phyloP scores from a whole-genome alignment of 139 green algal species.

The Chlorella sp. region DNA sequence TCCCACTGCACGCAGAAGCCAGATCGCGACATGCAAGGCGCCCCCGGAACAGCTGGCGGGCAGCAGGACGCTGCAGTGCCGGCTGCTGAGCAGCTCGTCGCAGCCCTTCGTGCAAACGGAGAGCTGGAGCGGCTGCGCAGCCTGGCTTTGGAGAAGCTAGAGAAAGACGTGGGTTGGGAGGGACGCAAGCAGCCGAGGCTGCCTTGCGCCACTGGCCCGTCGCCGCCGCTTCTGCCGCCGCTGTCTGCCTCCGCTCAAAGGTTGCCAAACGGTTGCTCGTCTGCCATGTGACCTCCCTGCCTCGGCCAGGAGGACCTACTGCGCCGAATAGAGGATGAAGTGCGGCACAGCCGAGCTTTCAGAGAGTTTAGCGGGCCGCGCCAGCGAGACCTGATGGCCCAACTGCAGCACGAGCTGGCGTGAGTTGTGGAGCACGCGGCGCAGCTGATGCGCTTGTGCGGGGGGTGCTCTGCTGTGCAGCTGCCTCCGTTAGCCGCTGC shows the following conservation, averaged over 20 bases:
- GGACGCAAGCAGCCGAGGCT: neutral
- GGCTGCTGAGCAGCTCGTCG: neutral
- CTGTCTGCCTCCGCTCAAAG: too few species aligned
- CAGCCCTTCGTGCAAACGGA: neutral
- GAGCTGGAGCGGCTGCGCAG: slow-evolving; percentile 7
- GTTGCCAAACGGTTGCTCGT: too few species aligned
- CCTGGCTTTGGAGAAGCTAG: neutral
- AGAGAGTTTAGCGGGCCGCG: too few species aligned
- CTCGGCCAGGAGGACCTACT: too few species aligned
- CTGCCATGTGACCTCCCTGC: too few species aligned
- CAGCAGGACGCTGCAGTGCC: too few species aligned
- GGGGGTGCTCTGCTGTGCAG: neutral
- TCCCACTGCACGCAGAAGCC: neutral
- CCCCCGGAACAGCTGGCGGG: too few species aligned
- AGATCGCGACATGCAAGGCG: too few species aligned
- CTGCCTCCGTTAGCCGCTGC: too few species aligned
- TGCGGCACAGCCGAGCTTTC: too few species aligned
- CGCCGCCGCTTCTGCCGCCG: too few species aligned
- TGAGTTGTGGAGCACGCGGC: neutral
- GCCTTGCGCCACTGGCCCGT: neutral
- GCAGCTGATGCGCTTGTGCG: neutral
- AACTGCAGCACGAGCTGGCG: neutral
- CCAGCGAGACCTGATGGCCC: neutral
- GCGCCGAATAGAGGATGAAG: too few species aligned
- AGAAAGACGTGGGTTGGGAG: neutral